Percentiles rank a stretch among this genome's conserved stretches.
These are phyloP conservation scores for Rhizopogon vesiculosus DNA, from an alignment of 768 basidiomycete species.

Conservation along the genomic window DNA sequence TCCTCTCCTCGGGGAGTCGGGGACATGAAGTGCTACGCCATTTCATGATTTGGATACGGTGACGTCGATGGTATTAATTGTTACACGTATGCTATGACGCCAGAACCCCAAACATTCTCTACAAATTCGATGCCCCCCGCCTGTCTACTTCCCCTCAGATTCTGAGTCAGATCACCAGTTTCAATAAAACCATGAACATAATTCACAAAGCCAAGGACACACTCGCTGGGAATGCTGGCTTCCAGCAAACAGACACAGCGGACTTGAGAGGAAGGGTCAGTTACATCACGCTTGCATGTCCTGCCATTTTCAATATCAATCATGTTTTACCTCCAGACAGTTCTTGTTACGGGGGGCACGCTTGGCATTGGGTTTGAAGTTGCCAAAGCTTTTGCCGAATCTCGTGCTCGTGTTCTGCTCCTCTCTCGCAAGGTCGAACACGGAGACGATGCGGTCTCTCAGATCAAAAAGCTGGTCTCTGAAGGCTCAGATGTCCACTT, in stretches of 20 bases:
- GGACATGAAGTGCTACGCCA: no score
- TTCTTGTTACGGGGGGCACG: constrained; percentile 26
- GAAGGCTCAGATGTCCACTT: constrained; percentile 15
- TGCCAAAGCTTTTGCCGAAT: constrained; percentile 21
- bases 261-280: constrained; percentile 4
- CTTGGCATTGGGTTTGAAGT: constrained; percentile 27
- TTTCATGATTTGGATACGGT: no score
- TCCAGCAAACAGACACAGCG: neutral
- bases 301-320: neutral
- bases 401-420: constrained; percentile 23
- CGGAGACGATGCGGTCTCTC: constrained; percentile 17
- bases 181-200: neutral
- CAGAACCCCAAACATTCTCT: no score
- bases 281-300: neutral
- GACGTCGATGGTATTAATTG: no score
- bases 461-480: constrained; percentile 12
- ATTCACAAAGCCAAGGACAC: constrained; percentile 1
- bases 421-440: constrained; percentile 18
- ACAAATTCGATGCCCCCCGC: no score
- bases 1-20: no score
- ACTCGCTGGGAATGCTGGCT: neutral
- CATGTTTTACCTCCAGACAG: constrained; percentile 13
- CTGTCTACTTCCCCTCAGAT: no score
- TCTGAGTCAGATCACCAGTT: no score
- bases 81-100: no score